A percentile compares a stretch with the other conserved stretches of the same genome.
Conservation (phyloP, 805 yeast genomes). For the Pichia heedii region DNA sequence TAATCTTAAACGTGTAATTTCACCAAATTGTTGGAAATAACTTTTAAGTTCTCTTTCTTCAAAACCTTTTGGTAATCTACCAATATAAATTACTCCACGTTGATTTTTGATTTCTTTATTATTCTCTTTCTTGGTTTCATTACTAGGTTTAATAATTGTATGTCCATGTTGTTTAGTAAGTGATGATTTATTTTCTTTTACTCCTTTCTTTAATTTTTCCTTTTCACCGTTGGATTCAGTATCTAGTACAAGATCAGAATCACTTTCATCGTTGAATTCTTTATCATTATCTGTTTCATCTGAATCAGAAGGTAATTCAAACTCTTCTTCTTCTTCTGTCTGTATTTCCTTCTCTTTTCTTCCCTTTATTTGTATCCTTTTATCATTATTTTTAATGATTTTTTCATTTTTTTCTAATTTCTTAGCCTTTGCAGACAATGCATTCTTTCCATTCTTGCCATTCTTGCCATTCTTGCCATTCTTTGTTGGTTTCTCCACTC, state of each 20-base stretch:
- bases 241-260: background rate
- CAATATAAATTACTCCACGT: constrained; percentile 75
- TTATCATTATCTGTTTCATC: constrained; percentile 12
- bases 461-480: background rate
- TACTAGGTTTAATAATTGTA: constrained; percentile 14
- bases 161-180: constrained; percentile 15
- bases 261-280: constrained; percentile 13
- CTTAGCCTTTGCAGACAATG: background rate
- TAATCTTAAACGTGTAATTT: constrained; percentile 63
- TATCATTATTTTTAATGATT: constrained; percentile 7
- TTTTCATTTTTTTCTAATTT: constrained; percentile 8
- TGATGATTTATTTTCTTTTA: background rate
- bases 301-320: constrained; percentile 14
- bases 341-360: constrained; percentile 12
- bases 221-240: background rate
- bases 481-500: no score
- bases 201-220: constrained; percentile 2
- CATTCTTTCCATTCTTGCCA: background rate
- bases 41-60: constrained; percentile 70
- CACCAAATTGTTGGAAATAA: constrained; percentile 90
- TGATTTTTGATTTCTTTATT: constrained; percentile 16
- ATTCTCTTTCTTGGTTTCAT: constrained; percentile 1
- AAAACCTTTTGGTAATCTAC: constrained; percentile 89
- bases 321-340: constrained; percentile 10
- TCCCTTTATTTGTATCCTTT: constrained; percentile 6